These are phyloP conservation scores for Coemansia reversa DNA, from an alignment of 192 early-diverging fungal species.

Conservation along the genomic window DNA sequence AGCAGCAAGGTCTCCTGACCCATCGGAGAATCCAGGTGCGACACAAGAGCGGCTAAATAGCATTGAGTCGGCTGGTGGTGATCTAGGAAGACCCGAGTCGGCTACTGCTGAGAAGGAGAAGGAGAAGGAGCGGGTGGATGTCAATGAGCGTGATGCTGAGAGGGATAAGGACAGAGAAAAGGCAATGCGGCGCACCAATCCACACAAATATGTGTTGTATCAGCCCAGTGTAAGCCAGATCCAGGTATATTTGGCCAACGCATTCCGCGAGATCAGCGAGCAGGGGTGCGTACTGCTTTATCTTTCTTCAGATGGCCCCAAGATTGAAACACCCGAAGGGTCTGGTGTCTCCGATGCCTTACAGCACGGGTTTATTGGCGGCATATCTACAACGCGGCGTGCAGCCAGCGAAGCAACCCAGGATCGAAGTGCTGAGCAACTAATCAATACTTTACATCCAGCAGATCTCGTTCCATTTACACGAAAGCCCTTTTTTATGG, in stretches of 20 bases:
- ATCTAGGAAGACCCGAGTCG: background rate
- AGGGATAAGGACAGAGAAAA: conserved; percentile 24
- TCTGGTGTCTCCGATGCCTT: conserved; percentile 1
- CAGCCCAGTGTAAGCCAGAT: conserved; percentile 88
- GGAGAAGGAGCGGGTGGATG: conserved; percentile 3
- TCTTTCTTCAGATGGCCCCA: conserved; percentile 83
- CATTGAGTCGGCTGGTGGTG: background rate
- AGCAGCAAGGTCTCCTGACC: conserved; percentile 3
- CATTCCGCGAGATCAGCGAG: conserved; percentile 87
- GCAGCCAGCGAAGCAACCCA: conserved; percentile 28
- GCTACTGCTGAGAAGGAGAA: conserved; percentile 4
- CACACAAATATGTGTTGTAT: conserved; percentile 94
- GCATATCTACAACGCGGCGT: conserved; percentile 49
- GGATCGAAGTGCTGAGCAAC: conserved; percentile 34
- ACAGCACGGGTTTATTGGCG: conserved; percentile 42
- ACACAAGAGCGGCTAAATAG: conserved; percentile 2
- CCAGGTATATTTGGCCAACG: conserved; percentile 86
- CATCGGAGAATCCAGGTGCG: conserved; percentile 1
- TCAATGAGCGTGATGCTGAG: conserved; percentile 6
- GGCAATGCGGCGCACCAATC: conserved; percentile 57
- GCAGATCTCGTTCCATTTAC: conserved; percentile 91
- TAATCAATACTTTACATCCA: conserved; percentile 83
- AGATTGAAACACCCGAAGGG: background rate
- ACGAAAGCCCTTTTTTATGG: conserved; percentile 89
- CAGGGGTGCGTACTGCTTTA: conserved; percentile 86